Evolutionary conservation across 495 filamentous ascomycete species (phyloP).

Genomic region (Tuber magnatum): DNA sequence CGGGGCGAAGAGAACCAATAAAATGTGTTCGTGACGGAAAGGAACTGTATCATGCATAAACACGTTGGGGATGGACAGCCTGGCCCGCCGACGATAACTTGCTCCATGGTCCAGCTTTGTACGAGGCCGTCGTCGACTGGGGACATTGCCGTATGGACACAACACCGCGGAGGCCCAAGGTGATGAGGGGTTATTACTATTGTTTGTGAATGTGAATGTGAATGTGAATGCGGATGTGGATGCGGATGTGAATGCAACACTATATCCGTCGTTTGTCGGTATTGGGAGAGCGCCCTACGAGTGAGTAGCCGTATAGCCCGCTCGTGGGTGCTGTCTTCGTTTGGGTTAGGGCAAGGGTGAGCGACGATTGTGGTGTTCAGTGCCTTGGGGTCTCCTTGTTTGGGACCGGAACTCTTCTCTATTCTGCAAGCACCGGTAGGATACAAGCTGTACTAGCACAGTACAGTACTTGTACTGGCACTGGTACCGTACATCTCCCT

Average conservation of each 20-base stretch:
- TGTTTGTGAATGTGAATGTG: constrained; percentile 3
- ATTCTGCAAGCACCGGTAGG: background rate
- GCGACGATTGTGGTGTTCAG: background rate
- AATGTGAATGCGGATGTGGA: constrained; percentile 1
- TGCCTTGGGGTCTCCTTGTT: background rate
- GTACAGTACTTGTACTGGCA: background rate
- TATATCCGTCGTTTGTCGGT: background rate
- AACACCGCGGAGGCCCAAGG: background rate
- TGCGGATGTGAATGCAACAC: constrained; percentile 9
- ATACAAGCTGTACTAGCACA: background rate
- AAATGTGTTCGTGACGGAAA: background rate
- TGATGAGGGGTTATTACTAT: background rate
- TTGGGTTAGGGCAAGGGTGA: background rate
- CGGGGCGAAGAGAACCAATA: background rate
- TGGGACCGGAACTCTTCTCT: background rate
- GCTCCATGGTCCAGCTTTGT: background rate
- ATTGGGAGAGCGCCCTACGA: background rate
- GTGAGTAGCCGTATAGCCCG: background rate
- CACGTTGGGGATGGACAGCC: constrained; percentile 1
- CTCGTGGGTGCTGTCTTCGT: background rate
- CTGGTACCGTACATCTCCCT: background rate
- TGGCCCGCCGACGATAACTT: background rate
- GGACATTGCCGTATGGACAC: background rate
- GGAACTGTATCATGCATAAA: background rate
- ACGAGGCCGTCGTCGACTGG: background rate